Evolutionary conservation across 129 eudicot species (phyloP), one percentile per base, ranked within the genome.

Genomic region (Helianthus annuus): DNA sequence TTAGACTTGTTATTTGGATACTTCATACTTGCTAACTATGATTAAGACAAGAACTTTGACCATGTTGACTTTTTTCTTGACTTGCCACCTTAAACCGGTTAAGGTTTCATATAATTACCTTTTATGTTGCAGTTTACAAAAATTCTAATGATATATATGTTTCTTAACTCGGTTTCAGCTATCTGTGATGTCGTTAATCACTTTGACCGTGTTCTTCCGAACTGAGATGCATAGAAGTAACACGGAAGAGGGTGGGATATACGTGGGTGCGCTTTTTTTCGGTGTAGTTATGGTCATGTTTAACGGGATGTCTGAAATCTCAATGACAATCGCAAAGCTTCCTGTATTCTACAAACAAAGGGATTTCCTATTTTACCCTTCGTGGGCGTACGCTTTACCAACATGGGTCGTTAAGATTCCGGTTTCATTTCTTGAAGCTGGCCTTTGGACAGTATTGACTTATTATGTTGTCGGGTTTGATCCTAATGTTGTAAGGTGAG

Each of bases 301-400:
- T 49, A 84, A 83, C 61, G 98, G 96, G 46, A 58, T 89, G 83
- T 72, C 96, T 3, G 98, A 92, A 76, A 62, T 93, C 27, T 72
- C 96, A 48, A 83, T 90, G 88, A 87, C 89, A 1, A 85, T 90
- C 24, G 78, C 78, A 15, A 87, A 90, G 77, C 97, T 93, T 82
- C 98, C 98, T 0, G 92, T 87, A 32, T 93, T 82, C 24, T 89
- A 79, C 74, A 93, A 93, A 77, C 98, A 93, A 71, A 75, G 98
- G 52, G 91, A 90, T 75, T 87, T 81, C 67, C 79, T 82, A 6
- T 93, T 93, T 68, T 93, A 57, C 40, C 98, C 98, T 2, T 14
- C 97, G 7, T 93, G 98, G 97, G 71, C 86, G 2, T 89, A 90
- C 79, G 78, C 91, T 40, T 59, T 93, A 46, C 98, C 98, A 7